These are phyloP conservation scores for Macadamia tetraphylla DNA, from an alignment of 164 flowering plant genomes.

Conservation along the genomic window DNA sequence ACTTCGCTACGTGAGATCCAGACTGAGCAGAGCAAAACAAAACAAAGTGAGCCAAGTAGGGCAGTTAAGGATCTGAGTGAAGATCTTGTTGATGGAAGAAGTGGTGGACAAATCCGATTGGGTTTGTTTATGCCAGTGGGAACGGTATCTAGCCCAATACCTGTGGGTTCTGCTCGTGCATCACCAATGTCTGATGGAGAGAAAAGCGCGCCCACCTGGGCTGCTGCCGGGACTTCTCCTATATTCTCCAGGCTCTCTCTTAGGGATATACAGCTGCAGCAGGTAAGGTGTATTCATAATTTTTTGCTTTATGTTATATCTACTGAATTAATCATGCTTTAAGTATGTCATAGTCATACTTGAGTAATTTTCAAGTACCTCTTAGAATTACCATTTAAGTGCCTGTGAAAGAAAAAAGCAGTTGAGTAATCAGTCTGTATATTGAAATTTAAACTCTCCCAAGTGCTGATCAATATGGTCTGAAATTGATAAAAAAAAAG, in stretches of 20 bases:
- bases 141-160: conserved; percentile 56
- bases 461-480: too few species aligned
- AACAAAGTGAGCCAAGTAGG: conserved; percentile 19
- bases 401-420: too few species aligned
- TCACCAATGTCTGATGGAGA: conserved; percentile 55
- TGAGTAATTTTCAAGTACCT: too few species aligned
- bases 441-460: too few species aligned
- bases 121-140: conserved; percentile 48
- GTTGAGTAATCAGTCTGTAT: too few species aligned
- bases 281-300: conserved; percentile 40
- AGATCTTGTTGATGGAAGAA: conserved; percentile 31
- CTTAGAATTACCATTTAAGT: too few species aligned
- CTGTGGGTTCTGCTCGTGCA: conserved; percentile 35
- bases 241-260: conserved; percentile 67
- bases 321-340: too few species aligned
- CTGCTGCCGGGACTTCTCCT: conserved; percentile 80
- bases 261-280: conserved; percentile 93
- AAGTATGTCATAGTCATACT: too few species aligned
- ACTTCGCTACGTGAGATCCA: conserved; percentile 84
- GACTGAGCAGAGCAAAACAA: conserved; percentile 68
- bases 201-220: conserved; percentile 85
- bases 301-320: not conserved
- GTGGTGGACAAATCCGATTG: conserved; percentile 40
- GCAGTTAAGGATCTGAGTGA: conserved; percentile 33
- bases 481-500: too few species aligned